Evolutionary conservation across 768 basidiomycete genomes (phyloP).

Genomic region (Leccinum broughii): DNA sequence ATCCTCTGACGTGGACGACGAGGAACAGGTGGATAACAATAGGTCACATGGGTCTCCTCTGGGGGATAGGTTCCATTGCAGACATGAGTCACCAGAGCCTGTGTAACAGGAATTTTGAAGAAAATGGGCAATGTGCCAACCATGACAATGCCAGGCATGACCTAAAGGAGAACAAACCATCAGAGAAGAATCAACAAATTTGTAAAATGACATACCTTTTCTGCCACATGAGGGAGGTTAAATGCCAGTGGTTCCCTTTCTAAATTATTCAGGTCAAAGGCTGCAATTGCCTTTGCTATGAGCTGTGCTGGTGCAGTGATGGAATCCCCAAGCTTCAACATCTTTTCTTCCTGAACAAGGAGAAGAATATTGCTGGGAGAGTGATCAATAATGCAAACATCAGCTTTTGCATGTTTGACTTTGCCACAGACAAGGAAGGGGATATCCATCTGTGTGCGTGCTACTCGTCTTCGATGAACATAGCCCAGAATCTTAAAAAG

Average conservation of each 20-base stretch:
- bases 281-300: neutral
- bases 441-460: too few species aligned
- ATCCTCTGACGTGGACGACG: fast-evolving
- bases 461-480: too few species aligned
- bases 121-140: neutral
- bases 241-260: neutral
- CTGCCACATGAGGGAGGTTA: neutral
- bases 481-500: too few species aligned
- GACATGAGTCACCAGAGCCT: neutral
- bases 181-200: neutral
- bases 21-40: neutral
- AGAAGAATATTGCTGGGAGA: too few species aligned
- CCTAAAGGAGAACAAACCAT: neutral
- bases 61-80: neutral
- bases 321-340: too few species aligned
- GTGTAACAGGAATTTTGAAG: neutral
- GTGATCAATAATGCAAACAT: too few species aligned
- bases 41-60: neutral
- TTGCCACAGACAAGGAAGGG: too few species aligned
- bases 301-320: neutral
- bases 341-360: too few species aligned
- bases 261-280: neutral
- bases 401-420: too few species aligned
- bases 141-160: neutral
- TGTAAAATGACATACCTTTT: neutral